Base-by-base conservation (phyloP, 2,329 filamentous ascomycete species). In the Aspergillus piperis region DNA sequence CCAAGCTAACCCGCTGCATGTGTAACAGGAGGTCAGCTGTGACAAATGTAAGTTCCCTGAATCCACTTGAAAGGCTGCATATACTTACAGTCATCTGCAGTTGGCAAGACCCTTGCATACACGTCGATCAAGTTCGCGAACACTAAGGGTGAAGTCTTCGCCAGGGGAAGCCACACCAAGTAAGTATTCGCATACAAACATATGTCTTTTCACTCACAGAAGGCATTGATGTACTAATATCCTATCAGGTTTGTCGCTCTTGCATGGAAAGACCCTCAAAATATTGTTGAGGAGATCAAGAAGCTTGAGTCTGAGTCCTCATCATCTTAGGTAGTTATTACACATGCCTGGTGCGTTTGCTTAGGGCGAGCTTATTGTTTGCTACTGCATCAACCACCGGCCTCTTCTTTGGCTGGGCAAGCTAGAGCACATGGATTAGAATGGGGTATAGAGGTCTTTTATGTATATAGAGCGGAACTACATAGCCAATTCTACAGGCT, bases 121-220 rank as follows among this genome's bases (percentile, higher is more conserved):
- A 89, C 87, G 0, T 83, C 79, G 3, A 85, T 89, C 64, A 80
- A 79, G 51, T 89, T 90, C 71, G 80, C 76, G 60, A 88, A 89
- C 65, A 75, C 70, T 15, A 83, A 84, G 59, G 80, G 86, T 51
- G 82, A 88, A 54, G 62, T 88, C 8, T 83, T 89, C 57, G 87
- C 87, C 2, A 78, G 87, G 60, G 87, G 87, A 3, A 89, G 87
- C 67, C 87, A 90, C 73, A 89, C 87, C 2, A 90, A 90, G 80
- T 86, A 71, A 69, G 77, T 68, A 53, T 21, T 8, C 32, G 32
- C 32, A 36, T 36, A 36, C 32, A 36, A 36, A 36, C 2, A 36
- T 6, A 36, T 36, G 1, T 36, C 11, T 23, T 3, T 27, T 27
- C 10, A 5, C 30, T 25, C 50, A n/a, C 13, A 17, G 30, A 38